Evolutionary conservation across 1,284 basidiomycete genomes (phyloP).

Genomic region (Anthracocystis panici-leucophaei): DNA sequence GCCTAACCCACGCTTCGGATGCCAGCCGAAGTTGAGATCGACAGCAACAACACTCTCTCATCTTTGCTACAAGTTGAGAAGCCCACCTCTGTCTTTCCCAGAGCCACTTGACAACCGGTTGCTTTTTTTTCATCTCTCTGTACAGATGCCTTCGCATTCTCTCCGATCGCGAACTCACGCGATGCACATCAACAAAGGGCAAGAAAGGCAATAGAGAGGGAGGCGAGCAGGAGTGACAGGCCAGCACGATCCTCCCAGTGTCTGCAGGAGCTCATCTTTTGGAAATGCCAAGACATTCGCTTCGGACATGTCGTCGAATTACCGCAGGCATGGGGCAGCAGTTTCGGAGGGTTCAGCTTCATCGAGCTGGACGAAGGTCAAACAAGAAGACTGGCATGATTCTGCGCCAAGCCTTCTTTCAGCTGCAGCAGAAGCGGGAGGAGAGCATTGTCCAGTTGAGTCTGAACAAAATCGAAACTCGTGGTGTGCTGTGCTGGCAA

Average conservation of each 20-base stretch:
- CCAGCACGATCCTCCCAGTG: conserved; percentile 1
- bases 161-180: no score
- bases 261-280: conserved; percentile 1
- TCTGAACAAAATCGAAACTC: no score
- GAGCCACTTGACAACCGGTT: background rate
- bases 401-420: conserved; percentile 30
- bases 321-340: conserved; percentile 17
- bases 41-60: conserved; percentile 3
- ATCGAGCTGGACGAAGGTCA: background rate
- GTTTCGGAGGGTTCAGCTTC: background rate
- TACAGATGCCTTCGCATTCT: no score
- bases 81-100: background rate
- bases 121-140: background rate
- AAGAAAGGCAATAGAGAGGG: background rate
- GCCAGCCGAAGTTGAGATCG: conserved; percentile 21
- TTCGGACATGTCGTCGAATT: conserved; percentile 16
- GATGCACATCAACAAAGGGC: background rate
- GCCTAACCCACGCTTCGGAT: conserved; percentile 17
- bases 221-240: background rate
- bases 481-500: no score
- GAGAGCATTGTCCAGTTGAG: no score
- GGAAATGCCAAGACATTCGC: conserved; percentile 13
- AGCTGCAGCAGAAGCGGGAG: conserved; percentile 10
- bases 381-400: conserved; percentile 23
- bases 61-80: no score